Base-by-base conservation (phyloP, 176 grass and related monocot genomes). In the Themeda triandra region DNA sequence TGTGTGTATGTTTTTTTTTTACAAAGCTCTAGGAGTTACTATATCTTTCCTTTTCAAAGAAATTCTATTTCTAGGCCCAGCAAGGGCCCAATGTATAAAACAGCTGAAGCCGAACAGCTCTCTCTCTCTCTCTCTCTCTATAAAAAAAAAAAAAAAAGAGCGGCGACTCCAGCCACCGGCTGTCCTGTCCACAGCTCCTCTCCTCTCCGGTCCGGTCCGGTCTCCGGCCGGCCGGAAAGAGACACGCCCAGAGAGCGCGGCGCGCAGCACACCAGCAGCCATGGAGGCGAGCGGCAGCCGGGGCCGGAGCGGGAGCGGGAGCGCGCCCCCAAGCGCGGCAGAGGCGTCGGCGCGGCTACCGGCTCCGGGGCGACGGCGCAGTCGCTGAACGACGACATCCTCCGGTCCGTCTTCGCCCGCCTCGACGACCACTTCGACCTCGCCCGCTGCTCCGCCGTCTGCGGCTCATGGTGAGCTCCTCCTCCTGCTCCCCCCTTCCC, bases 401-500 rank as follows among this genome's bases (percentile, higher is more conserved):
- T 97, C 88, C 93, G 88, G 63, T 77, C 84, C 54, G 71, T 93
- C 75, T 94, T 98, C 84, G 86, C 90, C 64, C 86, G 78, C 66
- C 75, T 98, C 33, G 90, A 91, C 48, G 84, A 98, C 78, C 95
- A 94, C 75, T 98, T 98, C 76, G 95, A 92, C 71, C 88, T 98
- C 78, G 92, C 90, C 27, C 95, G 89, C 59, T 98, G 95, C 88
- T 94, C 92, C 66, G 88, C 91, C 70, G 90, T 98, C 86, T 98
- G 95, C 90, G 88, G 28, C 11, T 89, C 92, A 73, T 98, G 95
- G 95, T 98, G 25, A 17, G 24, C 35, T 58, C 8, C n/a, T n/a
- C n/a, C n/a, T n/a, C n/a, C n/a, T n/a, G n/a, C 8, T n/a, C 54
- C 21, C 10, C 63, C n/a, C 2, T 69, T 60, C n/a, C n/a, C n/a